These are phyloP conservation scores for Arachis stenosperma DNA, from an alignment of 306 rosid species.

Conservation along the genomic window DNA sequence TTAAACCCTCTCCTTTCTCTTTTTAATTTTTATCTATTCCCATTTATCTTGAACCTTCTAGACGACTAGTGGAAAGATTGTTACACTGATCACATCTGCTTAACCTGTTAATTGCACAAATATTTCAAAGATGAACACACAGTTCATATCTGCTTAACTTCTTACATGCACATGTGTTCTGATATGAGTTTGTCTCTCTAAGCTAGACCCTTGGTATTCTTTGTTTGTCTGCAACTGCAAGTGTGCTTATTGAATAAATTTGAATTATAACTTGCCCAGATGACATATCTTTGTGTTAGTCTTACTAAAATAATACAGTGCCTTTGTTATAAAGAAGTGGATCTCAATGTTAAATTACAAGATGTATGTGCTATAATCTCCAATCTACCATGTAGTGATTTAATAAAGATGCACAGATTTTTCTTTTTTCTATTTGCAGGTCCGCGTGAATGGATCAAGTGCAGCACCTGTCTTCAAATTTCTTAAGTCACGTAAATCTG, in stretches of 20 bases:
- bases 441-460: constrained; percentile 72
- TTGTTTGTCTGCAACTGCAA: constrained; percentile 10
- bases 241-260: neutral
- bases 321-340: neutral
- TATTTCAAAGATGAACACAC: constrained; percentile 6
- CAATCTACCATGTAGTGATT: neutral
- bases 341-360: constrained; percentile 12
- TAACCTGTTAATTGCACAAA: constrained; percentile 1
- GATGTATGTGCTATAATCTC: neutral
- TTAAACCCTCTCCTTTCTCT: neutral
- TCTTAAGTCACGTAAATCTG: constrained; percentile 64
- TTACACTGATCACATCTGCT: constrained; percentile 14
- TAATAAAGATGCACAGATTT: constrained; percentile 15
- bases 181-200: constrained; percentile 10
- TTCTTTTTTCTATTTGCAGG: constrained; percentile 42
- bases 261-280: constrained; percentile 2
- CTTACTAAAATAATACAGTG: neutral
- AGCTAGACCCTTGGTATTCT: constrained; percentile 11
- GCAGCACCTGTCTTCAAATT: constrained; percentile 73
- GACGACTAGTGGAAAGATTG: constrained; percentile 7
- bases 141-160: constrained; percentile 11
- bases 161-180: neutral
- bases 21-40: neutral
- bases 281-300: constrained; percentile 13
- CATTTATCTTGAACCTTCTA: neutral